phyloP scores from a whole-genome alignment of 2,329 filamentous ascomycete species.

The Fusarium floridanum region DNA sequence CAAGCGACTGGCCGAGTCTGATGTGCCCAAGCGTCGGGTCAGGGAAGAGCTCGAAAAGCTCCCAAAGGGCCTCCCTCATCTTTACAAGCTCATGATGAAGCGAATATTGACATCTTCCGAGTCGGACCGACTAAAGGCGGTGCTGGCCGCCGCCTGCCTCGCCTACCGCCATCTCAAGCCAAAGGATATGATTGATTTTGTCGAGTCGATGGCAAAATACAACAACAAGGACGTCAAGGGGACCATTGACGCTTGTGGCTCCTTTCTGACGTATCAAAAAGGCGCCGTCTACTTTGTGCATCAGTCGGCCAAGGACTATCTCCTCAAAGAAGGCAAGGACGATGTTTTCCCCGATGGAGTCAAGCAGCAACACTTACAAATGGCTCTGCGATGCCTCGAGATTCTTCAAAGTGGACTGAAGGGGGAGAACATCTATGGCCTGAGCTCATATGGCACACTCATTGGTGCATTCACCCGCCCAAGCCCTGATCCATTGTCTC shows the following conservation, averaged over 20 bases:
- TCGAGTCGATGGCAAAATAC: slow-evolving; percentile 13
- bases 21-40: slow-evolving; percentile 18
- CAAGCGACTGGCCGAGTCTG: neutral
- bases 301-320: slow-evolving; percentile 59
- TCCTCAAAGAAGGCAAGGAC: slow-evolving; percentile 49
- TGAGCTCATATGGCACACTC: slow-evolving; percentile 34
- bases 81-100: slow-evolving; percentile 56
- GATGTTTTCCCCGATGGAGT: slow-evolving; percentile 49
- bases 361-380: slow-evolving; percentile 43
- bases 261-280: slow-evolving; percentile 53
- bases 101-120: slow-evolving; percentile 49
- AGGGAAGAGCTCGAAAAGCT: slow-evolving; percentile 41
- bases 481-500: slow-evolving; percentile 30
- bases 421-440: slow-evolving; percentile 52
- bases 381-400: slow-evolving; percentile 53
- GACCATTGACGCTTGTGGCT: slow-evolving; percentile 53
- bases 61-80: slow-evolving; percentile 50
- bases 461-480: slow-evolving; percentile 18
- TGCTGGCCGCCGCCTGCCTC: slow-evolving; percentile 50
- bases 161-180: slow-evolving; percentile 54
- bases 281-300: slow-evolving; percentile 54
- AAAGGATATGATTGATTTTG: slow-evolving; percentile 48
- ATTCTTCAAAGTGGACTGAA: slow-evolving; percentile 36
- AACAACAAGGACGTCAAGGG: slow-evolving; percentile 36
- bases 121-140: slow-evolving; percentile 46